Conservation (phyloP, 257 asterid species). For the Fraxinus excelsior region DNA sequence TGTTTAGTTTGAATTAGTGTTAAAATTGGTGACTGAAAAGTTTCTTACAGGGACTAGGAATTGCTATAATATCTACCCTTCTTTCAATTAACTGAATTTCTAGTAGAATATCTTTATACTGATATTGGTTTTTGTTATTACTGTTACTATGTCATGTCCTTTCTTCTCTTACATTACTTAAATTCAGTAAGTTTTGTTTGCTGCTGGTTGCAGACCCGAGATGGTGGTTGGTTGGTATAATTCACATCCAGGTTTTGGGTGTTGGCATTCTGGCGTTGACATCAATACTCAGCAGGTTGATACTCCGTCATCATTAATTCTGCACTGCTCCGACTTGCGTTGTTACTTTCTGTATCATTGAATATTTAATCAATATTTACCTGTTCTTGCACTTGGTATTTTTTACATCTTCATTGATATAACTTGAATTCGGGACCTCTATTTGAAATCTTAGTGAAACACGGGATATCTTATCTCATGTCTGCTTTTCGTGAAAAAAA, state of each 20-base stretch:
- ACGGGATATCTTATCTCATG: no score
- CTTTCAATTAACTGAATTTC: not conserved
- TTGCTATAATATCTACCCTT: not conserved
- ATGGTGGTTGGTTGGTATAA: conserved; percentile 99
- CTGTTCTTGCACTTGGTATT: conserved; percentile 1
- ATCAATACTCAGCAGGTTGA: conserved; percentile 93
- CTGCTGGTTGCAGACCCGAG: conserved; percentile 72
- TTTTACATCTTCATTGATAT: not conserved
- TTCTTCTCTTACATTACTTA: conserved; percentile 15
- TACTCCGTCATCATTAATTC: not conserved
- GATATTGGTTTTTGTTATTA: conserved; percentile 7
- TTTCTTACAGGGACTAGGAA: not conserved
- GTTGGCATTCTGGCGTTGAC: conserved; percentile 98
- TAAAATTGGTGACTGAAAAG: not conserved
- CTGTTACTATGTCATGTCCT: not conserved
- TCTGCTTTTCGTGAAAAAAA: no score
- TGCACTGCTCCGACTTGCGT: conserved; percentile 1
- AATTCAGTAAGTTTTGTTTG: conserved; percentile 12
- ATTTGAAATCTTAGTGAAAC: no score
- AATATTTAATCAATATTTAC: conserved; percentile 5
- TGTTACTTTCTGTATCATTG: conserved; percentile 2
- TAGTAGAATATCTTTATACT: not conserved
- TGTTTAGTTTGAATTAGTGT: not conserved
- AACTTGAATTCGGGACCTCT: no score
- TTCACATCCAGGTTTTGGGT: conserved; percentile 98